Conservation (phyloP, 208 protist genomes). For the Kentomonas sorsogonicus region DNA sequence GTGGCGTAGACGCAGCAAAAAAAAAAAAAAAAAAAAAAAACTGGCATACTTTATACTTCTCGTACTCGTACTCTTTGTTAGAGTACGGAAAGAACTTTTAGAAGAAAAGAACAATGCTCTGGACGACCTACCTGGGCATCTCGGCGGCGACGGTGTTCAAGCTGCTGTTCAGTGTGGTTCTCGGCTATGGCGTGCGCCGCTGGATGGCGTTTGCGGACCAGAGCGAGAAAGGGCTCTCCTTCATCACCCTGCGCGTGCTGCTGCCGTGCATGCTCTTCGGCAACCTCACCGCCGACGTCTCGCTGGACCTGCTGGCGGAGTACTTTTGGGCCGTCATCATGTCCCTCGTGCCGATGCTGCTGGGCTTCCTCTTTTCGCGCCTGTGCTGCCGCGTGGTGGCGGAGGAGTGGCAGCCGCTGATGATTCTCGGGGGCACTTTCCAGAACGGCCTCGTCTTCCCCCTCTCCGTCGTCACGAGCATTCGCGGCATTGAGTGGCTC, state of each 20-base stretch:
- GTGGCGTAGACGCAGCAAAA: background rate
- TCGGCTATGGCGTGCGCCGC: constrained; percentile 13
- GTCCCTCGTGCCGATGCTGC: constrained; percentile 37
- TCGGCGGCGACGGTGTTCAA: constrained; percentile 18
- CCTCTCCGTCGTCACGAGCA: constrained; percentile 27
- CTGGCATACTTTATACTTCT: background rate
- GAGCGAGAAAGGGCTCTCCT: constrained; percentile 22
- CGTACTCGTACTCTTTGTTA: background rate
- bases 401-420: constrained; percentile 22
- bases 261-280: constrained; percentile 25
- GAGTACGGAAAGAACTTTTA: background rate
- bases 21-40: background rate
- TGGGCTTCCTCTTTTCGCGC: constrained; percentile 20
- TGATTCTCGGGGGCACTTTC: constrained; percentile 37
- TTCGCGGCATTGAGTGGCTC: constrained; percentile 27
- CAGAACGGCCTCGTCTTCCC: constrained; percentile 43
- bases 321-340: constrained; percentile 45
- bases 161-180: constrained; percentile 15
- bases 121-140: constrained; percentile 7
- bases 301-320: constrained; percentile 21
- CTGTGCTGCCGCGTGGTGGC: constrained; percentile 12
- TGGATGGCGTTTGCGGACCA: constrained; percentile 8
- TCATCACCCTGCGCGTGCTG: constrained; percentile 20
- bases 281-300: constrained; percentile 21
- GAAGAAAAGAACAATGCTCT: constrained; percentile 7